Evolutionary conservation across 2,329 filamentous ascomycete species (phyloP), one percentile per base, ranked within the genome.

Genomic region (Aspergillus sp.): DNA sequence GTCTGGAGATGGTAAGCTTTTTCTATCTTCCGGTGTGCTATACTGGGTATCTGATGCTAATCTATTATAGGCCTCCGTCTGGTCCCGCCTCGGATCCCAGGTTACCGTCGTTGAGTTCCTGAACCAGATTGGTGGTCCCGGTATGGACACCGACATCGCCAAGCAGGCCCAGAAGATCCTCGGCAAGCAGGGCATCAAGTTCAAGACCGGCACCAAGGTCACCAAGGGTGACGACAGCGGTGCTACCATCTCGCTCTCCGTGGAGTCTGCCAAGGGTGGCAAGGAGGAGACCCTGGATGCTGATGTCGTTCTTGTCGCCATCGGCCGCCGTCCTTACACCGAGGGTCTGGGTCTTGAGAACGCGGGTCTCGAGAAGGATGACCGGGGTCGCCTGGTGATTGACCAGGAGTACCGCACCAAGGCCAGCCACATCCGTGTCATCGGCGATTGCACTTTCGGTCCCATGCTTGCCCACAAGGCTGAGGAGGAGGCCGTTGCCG

Each of bases 401-500:
- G 95, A 99, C 83, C 92, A 93, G 68, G 93, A 99, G 80, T 99
- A 96, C 85, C 92, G 95, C 79, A 99, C 95, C 72, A 98, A 97
- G 83, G 82, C 95, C 66, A 90, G 93, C 48, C 95, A 99, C 81
- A 97, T 99, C 76, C 93, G 95, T 69, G 95, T 93, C 70, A 89
- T 98, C 66, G 95, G 95, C 72, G 95, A 98, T 77, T 90, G 87
- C 73, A 99, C 95, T 47, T 99, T 99, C 76, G 95, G 95, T 9
- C 93, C 93, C 71, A 99, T 99, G 95, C 88, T 99, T 71, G 95
- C 95, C 54, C 95, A 99, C 85, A 99, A 99, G 85, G 95, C 95
- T 51, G 95, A 99, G 80, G 95, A 99, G 80, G 95, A 99, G 80
- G 95, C 85, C 59, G 93, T 98, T 63, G 95, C 95, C 32, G 93